Conservation (phyloP, 768 basidiomycete species). For the Gyrodon lividus region DNA sequence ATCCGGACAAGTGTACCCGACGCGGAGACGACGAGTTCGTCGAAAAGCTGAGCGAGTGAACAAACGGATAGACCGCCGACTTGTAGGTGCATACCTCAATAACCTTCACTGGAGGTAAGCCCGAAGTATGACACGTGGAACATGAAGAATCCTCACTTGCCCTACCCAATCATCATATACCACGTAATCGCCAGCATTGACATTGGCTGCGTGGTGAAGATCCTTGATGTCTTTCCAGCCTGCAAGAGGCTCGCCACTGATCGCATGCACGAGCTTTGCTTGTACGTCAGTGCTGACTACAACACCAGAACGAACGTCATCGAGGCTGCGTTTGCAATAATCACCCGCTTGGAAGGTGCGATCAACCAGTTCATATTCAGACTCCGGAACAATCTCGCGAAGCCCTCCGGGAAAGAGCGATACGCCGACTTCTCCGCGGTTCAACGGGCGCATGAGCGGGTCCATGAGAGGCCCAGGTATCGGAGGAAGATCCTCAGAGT, state of each 20-base stretch:
- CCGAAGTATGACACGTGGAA: constrained; percentile 5
- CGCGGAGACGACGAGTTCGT: constrained; percentile 76
- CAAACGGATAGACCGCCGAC: neutral
- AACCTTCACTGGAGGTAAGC: constrained; percentile 43
- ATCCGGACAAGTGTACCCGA: constrained; percentile 66
- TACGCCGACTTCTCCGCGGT: constrained; percentile 80
- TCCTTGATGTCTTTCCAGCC: constrained; percentile 65
- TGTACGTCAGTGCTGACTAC: constrained; percentile 62
- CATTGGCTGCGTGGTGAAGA: constrained; percentile 53
- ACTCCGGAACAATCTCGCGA: constrained; percentile 72
- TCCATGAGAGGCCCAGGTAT: constrained; percentile 47
- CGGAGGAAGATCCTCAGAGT: constrained; percentile 67
- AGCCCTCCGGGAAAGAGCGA: constrained; percentile 56
- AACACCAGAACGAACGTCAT: constrained; percentile 74
- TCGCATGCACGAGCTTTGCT: constrained; percentile 72
- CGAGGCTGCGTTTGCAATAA: constrained; percentile 74
- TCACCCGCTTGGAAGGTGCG: constrained; percentile 79
- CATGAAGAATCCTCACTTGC: constrained; percentile 53
- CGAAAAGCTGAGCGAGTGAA: constrained; percentile 61
- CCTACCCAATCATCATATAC: constrained; percentile 86
- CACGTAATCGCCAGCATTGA: constrained; percentile 82
- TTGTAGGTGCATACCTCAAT: constrained; percentile 59
- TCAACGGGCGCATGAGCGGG: constrained; percentile 72
- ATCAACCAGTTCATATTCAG: constrained; percentile 67
- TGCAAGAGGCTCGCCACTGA: constrained; percentile 56